Conservation (phyloP, 140 eudicot genomes). For the Oenanthe javanica region DNA sequence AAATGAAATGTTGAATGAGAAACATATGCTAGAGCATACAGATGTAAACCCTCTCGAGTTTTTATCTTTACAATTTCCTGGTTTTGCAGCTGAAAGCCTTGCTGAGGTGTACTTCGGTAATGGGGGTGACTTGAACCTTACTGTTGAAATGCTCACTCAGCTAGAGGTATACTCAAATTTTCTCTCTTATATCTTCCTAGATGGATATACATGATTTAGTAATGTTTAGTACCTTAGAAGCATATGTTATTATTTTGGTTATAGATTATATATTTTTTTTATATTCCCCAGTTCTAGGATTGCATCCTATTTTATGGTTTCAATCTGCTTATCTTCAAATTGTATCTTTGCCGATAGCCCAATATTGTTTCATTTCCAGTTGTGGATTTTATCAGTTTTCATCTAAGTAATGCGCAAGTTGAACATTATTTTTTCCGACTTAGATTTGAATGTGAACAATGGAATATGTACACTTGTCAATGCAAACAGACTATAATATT, state of each 20-base stretch:
- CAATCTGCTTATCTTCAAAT: background rate
- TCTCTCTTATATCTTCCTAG: too few species aligned
- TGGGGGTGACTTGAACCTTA: conserved; percentile 74
- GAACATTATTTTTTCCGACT: background rate
- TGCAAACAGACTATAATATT: background rate
- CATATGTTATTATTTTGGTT: background rate
- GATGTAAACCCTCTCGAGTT: conserved; percentile 64
- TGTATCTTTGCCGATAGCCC: background rate
- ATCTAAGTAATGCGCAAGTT: background rate
- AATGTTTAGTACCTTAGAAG: too few species aligned
- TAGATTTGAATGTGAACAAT: background rate
- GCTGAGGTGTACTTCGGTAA: conserved; percentile 79
- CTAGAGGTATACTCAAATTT: conserved; percentile 61
- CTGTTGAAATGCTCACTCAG: conserved; percentile 92
- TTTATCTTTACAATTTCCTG: conserved; percentile 81
- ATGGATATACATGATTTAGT: background rate
- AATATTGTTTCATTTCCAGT: background rate
- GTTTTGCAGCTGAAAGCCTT: conserved; percentile 92
- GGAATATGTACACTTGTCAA: background rate
- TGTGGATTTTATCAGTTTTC: background rate
- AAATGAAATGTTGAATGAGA: conserved; percentile 48
- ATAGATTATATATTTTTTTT: background rate
- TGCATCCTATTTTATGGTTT: background rate
- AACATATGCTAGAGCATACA: conserved; percentile 30
- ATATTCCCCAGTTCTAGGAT: background rate